phyloP scores from a whole-genome alignment of 1,284 basidiomycete genomes.

The Takashimella tepidaria region DNA sequence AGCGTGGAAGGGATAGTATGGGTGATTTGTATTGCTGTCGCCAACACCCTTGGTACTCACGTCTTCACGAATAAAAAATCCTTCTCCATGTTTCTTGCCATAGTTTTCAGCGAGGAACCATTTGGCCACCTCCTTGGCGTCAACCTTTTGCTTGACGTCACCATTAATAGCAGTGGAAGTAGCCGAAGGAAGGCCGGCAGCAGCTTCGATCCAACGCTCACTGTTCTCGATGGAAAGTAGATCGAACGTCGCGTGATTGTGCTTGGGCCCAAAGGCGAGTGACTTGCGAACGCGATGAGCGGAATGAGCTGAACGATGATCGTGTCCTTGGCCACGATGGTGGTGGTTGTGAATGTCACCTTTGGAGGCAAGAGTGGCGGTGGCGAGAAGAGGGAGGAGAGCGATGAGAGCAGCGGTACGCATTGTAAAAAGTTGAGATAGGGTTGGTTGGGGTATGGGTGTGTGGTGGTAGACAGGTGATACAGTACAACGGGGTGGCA shows the following conservation, averaged over 20 bases:
- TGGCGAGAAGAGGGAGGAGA: constrained; percentile 44
- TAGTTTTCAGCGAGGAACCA: constrained; percentile 28
- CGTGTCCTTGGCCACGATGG: constrained; percentile 8
- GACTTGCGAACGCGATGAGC: constrained; percentile 57
- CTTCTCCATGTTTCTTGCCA: constrained; percentile 27
- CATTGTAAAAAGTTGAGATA: constrained; percentile 34
- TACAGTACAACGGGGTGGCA: constrained; percentile 6
- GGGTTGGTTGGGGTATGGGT: neutral
- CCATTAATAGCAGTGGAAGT: too few species aligned
- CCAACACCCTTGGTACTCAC: too few species aligned
- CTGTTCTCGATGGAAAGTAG: constrained; percentile 49
- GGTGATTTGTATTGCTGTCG: too few species aligned
- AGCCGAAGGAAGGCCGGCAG: too few species aligned
- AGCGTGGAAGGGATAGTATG: neutral
- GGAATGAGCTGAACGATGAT: constrained; percentile 6
- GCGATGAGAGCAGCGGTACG: constrained; percentile 42
- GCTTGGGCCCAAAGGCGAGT: constrained; percentile 69
- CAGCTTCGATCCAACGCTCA: neutral
- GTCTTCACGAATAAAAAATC: constrained; percentile 45
- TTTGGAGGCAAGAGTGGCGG: constrained; percentile 24
- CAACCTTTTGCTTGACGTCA: constrained; percentile 9
- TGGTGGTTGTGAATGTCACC: constrained; percentile 7
- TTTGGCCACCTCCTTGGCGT: constrained; percentile 26
- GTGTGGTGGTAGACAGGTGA: neutral
- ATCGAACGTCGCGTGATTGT: constrained; percentile 64